Evolutionary conservation across 306 rosid species (phyloP), one percentile per base, ranked within the genome.

Genomic region (Rosa lucieae): DNA sequence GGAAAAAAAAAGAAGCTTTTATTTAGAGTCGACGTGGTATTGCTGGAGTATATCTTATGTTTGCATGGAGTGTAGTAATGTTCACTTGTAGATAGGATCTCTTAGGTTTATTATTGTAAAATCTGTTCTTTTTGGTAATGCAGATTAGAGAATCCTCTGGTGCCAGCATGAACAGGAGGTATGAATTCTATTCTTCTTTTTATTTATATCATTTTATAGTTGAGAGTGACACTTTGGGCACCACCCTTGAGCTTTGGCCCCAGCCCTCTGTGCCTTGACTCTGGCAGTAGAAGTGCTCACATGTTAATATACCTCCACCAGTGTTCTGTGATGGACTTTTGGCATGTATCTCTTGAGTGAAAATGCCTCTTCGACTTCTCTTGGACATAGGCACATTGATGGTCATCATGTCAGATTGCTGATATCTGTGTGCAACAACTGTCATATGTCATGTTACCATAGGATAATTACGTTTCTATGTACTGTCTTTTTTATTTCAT

Each of bases 121-220:
- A 32, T 67, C 18, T 39, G 39, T 58, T 37, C 18, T 23, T 69
- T 18, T 80, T 77, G 51, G 59, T 12, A 37, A 74, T 81, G 89
- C 84, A 88, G 89, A 67, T 77, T 74, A 79, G 55, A 83, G 86
- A 75, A 79, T 59, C 59, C 67, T 66, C 84, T 73, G 79, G 66
- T 26, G 80, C 81, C 35, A 18, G 76, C 77, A 35, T 49, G 49
- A 46, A 70, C 72, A 67, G 66, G 80, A 88, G 89, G 91, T 86
- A 78, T 70, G 71, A 6, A n/a, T 73, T 73, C 21, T 53, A 12
- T 43, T 43, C 17, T 62, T 46, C 46, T 77, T 43, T 14, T 68
- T 61, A 23, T 61, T 61, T 12, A 18, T 39, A 56, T 73, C 56
- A 11, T 42, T 47, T 67, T 21, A 75, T 15, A 53, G 10, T 78